Base-by-base conservation (phyloP, 164 flowering plant species). In the Kingdonia uniflora region DNA sequence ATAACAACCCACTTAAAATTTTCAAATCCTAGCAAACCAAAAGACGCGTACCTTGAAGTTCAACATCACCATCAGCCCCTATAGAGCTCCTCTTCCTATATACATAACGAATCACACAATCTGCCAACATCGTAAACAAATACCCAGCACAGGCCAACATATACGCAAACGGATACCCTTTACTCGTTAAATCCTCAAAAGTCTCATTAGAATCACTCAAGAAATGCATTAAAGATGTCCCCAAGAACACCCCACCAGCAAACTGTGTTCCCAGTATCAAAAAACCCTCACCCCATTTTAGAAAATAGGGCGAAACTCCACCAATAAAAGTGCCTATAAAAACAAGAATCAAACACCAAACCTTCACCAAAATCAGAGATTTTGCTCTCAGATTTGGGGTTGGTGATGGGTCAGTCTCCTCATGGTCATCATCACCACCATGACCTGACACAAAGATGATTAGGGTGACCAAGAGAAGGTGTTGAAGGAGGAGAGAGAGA, bases 201-300 rank as follows among this genome's bases (percentile, higher is more conserved):
- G 76, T 81, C 65, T 68, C 80, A 38, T 75, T 68, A 12, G 92
- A 65, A 63, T 84, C 88, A 14, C 80, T 73, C 56, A 84, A 42
- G 49, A 81, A 84, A 60, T 84, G 92, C 80, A 84, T 84, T 69
- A 81, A 0, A 11, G 87, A 84, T 19, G 92, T 84, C 11, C 80
- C 87, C 19, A 84, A 44, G 54, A 84, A 81, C 57, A 84, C 88
- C 8, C 92, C 88, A 20, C 92, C 92, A 6, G 92, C 84, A 49
- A 84, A 84, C 55, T 84, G 92, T 11, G 88, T 84, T 1, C 92
- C 92, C 25, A 78, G 25, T 22, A 74, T 71, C 49, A 84, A 55
- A 51, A 80, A 80, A 43, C 67, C 74, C 49, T 81, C 82, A 54
- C 75, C 72, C 92, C 88, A 84, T 59, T 76, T 81, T 49, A 81